phyloP scores from a whole-genome alignment of 2,329 filamentous ascomycete species.

The Plenodomus tracheiphilus region DNA sequence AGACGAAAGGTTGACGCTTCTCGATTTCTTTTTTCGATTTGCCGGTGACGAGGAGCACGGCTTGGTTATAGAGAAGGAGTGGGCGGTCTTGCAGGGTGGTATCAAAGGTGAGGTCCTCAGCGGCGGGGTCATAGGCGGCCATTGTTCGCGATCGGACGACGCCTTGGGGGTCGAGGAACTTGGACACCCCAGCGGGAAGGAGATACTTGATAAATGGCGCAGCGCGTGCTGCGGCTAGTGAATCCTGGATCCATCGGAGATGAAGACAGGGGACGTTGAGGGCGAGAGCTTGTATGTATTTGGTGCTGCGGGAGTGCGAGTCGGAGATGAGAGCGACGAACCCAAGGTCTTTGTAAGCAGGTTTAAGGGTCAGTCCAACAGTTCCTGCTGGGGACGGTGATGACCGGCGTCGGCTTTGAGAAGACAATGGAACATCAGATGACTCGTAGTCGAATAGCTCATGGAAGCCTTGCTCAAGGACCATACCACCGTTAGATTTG shows the following conservation, averaged over 20 bases:
- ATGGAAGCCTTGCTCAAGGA: constrained; percentile 77
- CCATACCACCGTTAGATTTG: constrained; percentile 68
- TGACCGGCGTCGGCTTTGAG: constrained; percentile 16
- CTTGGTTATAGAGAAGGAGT: constrained; percentile 65
- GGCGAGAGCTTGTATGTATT: constrained; percentile 93
- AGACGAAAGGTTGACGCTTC: constrained; percentile 72
- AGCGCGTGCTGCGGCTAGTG: constrained; percentile 62
- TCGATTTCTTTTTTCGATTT: constrained; percentile 65
- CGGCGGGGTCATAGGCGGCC: constrained; percentile 60
- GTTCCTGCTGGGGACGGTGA: constrained; percentile 14
- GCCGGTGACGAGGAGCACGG: constrained; percentile 72
- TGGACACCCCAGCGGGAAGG: constrained; percentile 80
- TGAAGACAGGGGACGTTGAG: constrained; percentile 86
- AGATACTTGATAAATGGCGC: constrained; percentile 81
- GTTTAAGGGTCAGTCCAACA: constrained; percentile 58
- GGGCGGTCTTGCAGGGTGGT: constrained; percentile 50
- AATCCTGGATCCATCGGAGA: constrained; percentile 77
- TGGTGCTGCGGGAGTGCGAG: constrained; percentile 80
- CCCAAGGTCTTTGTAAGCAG: constrained; percentile 59
- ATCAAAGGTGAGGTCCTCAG: constrained; percentile 46
- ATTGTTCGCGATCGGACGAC: constrained; percentile 77
- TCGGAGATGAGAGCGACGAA: constrained; percentile 89
- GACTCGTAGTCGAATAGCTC: constrained; percentile 68
- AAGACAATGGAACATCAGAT: constrained; percentile 20
- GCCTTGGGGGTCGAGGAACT: constrained; percentile 66